These are phyloP conservation scores for Trametes versicolor DNA, from an alignment of 1,284 basidiomycete species.

Conservation along the genomic window DNA sequence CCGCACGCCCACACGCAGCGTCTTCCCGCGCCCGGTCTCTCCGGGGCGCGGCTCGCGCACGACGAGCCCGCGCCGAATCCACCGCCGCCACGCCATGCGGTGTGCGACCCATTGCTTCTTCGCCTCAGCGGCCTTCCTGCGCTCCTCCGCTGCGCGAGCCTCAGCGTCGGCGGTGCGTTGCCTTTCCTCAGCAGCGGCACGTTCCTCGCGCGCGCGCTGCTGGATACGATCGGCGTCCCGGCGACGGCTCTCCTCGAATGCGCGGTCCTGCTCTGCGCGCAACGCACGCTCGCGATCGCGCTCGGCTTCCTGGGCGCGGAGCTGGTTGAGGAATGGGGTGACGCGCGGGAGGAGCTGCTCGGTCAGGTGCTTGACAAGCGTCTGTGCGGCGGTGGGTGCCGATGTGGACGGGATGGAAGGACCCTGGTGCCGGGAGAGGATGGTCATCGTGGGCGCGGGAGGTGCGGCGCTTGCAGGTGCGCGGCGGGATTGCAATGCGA, in stretches of 20 bases:
- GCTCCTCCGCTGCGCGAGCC: slow-evolving; percentile 42
- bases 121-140: slow-evolving; percentile 44
- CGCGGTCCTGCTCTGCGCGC: slow-evolving; percentile 85
- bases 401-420: slow-evolving; percentile 55
- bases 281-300: slow-evolving; percentile 68
- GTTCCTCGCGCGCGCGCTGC: slow-evolving; percentile 58
- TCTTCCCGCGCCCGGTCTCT: slow-evolving; percentile 43
- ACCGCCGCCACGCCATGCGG: slow-evolving; percentile 61
- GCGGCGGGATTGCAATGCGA: slow-evolving; percentile 84
- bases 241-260: slow-evolving; percentile 72
- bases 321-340: slow-evolving; percentile 73
- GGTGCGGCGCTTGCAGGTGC: slow-evolving; percentile 52
- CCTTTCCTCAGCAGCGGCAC: slow-evolving; percentile 44
- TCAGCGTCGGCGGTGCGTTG: slow-evolving; percentile 44
- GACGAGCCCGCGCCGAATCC: slow-evolving; percentile 54
- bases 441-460: slow-evolving; percentile 67
- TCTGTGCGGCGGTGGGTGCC: slow-evolving; percentile 68
- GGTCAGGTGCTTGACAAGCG: slow-evolving; percentile 72
- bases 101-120: slow-evolving; percentile 45
- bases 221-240: slow-evolving; percentile 79
- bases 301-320: slow-evolving; percentile 63
- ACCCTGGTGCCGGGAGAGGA: slow-evolving; percentile 89
- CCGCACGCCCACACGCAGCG: slow-evolving; percentile 70
- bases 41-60: slow-evolving; percentile 47
- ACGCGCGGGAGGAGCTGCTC: slow-evolving; percentile 83